Conservation (phyloP, 768 basidiomycete genomes). For the Xerocomus potaroensis region DNA sequence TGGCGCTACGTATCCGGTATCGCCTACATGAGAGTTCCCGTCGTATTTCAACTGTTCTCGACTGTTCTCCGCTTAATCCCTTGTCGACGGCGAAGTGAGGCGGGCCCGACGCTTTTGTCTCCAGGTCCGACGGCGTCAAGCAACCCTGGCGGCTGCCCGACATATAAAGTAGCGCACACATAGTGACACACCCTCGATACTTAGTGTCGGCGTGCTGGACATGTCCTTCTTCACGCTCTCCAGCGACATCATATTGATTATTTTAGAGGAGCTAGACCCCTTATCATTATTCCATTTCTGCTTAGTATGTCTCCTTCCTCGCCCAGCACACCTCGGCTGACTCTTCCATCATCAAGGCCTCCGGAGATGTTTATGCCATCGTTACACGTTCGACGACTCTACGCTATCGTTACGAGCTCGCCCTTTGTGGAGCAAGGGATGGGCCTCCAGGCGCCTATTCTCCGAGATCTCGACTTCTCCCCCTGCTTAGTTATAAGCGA, state of each 20-base stretch:
- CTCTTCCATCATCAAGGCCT: conserved; percentile 19
- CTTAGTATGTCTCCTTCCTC: conserved; percentile 15
- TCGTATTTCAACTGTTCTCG: conserved; percentile 24
- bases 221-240: conserved; percentile 33
- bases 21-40: conserved; percentile 24
- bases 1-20: conserved; percentile 25
- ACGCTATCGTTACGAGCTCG: conserved; percentile 32
- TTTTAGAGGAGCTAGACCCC: conserved; percentile 33
- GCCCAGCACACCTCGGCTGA: not conserved
- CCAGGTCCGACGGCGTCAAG: conserved; percentile 21
- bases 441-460: conserved; percentile 19
- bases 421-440: conserved; percentile 28
- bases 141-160: conserved; percentile 21
- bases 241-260: conserved; percentile 26
- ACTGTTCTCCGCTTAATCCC: conserved; percentile 27
- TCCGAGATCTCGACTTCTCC: conserved; percentile 23
- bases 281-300: conserved; percentile 31
- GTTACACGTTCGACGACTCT: conserved; percentile 24
- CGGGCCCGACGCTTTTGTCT: conserved; percentile 35
- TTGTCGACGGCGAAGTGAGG: conserved; percentile 29
- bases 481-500: conserved; percentile 29
- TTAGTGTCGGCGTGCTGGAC: conserved; percentile 32
- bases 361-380: conserved; percentile 17
- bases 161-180: conserved; percentile 26
- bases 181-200: conserved; percentile 11